Evolutionary conservation across 2,329 filamentous ascomycete species (phyloP), one percentile per base, ranked within the genome.

Genomic region (Hymenoscyphus fructigenus): DNA sequence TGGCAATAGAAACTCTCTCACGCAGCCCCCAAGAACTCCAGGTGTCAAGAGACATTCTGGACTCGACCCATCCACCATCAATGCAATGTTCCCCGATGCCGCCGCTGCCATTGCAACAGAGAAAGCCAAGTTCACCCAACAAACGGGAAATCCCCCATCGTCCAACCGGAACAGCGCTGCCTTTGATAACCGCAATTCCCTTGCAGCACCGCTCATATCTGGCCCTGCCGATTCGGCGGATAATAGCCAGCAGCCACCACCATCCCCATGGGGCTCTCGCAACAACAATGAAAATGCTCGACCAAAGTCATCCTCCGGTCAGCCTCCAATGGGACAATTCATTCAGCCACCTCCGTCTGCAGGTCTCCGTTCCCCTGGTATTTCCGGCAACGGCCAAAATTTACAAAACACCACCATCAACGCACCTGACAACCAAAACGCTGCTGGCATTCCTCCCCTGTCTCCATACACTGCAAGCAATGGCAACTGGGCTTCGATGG

Each of bases 31-130:
- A 47, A 87, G 90, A 63, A 91, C 90, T 59, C 87, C 92, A 14
- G 85, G 89, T 60, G 87, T 88, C 60, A 98, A 97, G 82, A 89
- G 95, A 71, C 95, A 96, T 77, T 98, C 95, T 57, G 93, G 91
- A n/a, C 87, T 99, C 64, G 94, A 98, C 76, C 85, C 92, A 5
- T 92, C 90, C 36, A 96, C 92, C 28, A 97, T 99, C 79, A 97
- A 97, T 79, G 93, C 92, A 73, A 98, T 99, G 95, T 99, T 99
- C 78, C 95, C 95, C 6, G 95, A 99, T 81, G 95, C 95, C 56
- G 95, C 95, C 15, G 94, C 94, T 53, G 95, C 95, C n/a, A 98
- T 99, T 77, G 94, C 94, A 29, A 96, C 95, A 67, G 94, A 99
- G 79, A 97, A 97, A 82, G 94, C 93, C 65, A 96, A 97, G 77